Evolutionary conservation across 441 rosid genomes (phyloP).

Genomic region (Mallotus japonicus): DNA sequence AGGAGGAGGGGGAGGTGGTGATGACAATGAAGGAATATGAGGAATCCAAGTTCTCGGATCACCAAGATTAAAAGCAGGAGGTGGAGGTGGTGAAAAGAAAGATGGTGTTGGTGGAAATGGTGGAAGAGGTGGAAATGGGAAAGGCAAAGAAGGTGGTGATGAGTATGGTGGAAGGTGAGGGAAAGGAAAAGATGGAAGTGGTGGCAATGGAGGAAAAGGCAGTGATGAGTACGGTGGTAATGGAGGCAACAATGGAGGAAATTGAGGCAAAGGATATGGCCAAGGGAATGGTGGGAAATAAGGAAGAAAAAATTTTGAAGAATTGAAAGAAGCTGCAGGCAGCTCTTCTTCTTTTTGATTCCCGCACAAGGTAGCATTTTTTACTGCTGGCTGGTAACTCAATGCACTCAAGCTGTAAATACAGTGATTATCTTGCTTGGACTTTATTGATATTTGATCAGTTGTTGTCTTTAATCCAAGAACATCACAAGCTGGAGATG

Average conservation of each 20-base stretch:
- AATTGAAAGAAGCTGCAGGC: conserved; percentile 23
- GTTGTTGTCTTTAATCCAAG: conserved; percentile 67
- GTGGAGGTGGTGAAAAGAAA: conserved; percentile 31
- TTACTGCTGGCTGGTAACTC: conserved; percentile 61
- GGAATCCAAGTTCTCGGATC: conserved; percentile 43
- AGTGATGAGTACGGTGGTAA: neutral
- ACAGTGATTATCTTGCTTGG: conserved; percentile 65
- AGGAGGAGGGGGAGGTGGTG: conserved; percentile 34
- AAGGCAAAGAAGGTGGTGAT: conserved; percentile 26
- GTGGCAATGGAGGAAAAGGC: conserved; percentile 10
- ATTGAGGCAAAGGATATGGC: conserved; percentile 40
- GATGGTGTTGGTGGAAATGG: conserved; percentile 26
- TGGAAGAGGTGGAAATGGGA: conserved; percentile 25
- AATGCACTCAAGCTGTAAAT: conserved; percentile 64
- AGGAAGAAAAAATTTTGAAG: conserved; percentile 59
- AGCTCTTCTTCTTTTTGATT: conserved; percentile 24
- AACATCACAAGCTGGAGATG: conserved; percentile 49
- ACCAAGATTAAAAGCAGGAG: conserved; percentile 22
- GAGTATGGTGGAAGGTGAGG: neutral
- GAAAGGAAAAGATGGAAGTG: conserved; percentile 7
- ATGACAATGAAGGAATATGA: conserved; percentile 14
- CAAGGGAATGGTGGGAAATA: conserved; percentile 53
- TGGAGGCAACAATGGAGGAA: neutral
- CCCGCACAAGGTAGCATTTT: conserved; percentile 52
- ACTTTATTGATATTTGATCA: conserved; percentile 57